Evolutionary conservation across 192 early-diverging fungal species (phyloP).

Genomic region (Podila horticola): DNA sequence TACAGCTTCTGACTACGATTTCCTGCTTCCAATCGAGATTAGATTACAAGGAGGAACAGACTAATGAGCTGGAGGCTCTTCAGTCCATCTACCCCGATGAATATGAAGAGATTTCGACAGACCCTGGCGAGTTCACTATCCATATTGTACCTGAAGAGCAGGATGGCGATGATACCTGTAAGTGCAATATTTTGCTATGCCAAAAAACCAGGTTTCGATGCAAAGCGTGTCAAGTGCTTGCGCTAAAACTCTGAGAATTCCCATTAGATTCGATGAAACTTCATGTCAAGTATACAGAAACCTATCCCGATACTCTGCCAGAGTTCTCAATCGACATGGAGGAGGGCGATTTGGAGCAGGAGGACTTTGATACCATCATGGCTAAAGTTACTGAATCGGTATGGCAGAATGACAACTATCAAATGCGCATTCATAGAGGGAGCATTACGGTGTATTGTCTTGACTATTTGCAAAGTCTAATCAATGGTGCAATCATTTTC

Average conservation of each 20-base stretch:
- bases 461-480: background rate
- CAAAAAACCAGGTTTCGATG: background rate
- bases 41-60: constrained; percentile 84
- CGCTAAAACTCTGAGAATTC: background rate
- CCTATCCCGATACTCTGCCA: constrained; percentile 78
- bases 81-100: constrained; percentile 86
- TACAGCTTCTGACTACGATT: too few species aligned
- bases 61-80: constrained; percentile 82
- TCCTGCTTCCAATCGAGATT: constrained; percentile 3
- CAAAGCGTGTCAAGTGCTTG: too few species aligned
- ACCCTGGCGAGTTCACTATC: constrained; percentile 67
- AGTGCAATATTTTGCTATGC: background rate
- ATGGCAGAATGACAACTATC: background rate
- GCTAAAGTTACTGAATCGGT: constrained; percentile 44
- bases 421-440: background rate
- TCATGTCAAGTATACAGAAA: constrained; percentile 73
- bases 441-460: background rate
- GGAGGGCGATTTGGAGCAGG: constrained; percentile 55
- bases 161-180: constrained; percentile 68
- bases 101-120: constrained; percentile 64
- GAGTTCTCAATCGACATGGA: constrained; percentile 66
- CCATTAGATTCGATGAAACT: constrained; percentile 57
- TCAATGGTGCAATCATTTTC: background rate
- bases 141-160: constrained; percentile 69
- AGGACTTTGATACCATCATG: constrained; percentile 51